A percentile compares a stretch with the other conserved stretches of the same genome.
phyloP scores from a whole-genome alignment of 441 rosid species.

The Melastoma candidum region DNA sequence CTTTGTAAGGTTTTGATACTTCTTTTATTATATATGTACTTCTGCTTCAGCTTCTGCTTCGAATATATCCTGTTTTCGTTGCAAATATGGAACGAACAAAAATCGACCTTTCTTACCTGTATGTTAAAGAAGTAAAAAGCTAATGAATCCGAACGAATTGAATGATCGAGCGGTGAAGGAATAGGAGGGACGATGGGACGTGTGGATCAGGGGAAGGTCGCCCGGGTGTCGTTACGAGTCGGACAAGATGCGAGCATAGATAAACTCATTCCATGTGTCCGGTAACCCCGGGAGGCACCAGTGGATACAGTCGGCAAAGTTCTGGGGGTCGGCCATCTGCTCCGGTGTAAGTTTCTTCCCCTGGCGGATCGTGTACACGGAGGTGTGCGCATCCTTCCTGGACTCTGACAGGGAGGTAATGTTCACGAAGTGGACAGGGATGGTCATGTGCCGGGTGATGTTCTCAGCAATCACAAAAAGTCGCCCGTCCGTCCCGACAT shows the following conservation, averaged over 20 bases:
- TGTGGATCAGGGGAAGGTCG: neutral
- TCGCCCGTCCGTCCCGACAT: slow-evolving; percentile 74
- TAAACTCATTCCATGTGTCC: slow-evolving; percentile 51
- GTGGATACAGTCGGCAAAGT: slow-evolving; percentile 53
- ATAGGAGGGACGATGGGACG: too few species aligned
- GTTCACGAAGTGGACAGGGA: slow-evolving; percentile 49
- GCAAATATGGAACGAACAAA: too few species aligned
- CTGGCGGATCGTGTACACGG: slow-evolving; percentile 72
- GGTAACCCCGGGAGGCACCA: slow-evolving; percentile 67
- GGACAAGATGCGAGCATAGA: slow-evolving; percentile 47
- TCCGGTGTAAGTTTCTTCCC: slow-evolving; percentile 64
- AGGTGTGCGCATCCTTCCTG: slow-evolving; percentile 87
- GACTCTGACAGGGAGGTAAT: slow-evolving; percentile 63
- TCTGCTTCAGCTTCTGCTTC: too few species aligned
- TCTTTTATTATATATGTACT: too few species aligned
- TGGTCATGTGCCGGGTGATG: slow-evolving; percentile 42
- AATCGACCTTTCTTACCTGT: too few species aligned
- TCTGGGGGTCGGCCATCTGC: slow-evolving; percentile 65
- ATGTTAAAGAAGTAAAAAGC: too few species aligned
- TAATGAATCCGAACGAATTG: too few species aligned
- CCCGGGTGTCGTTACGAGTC: slow-evolving; percentile 20
- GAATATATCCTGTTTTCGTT: too few species aligned
- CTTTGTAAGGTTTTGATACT: too few species aligned
- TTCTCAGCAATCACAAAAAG: slow-evolving; percentile 36
- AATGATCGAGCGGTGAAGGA: too few species aligned